Evolutionary conservation across 371 early-diverging fungal genomes (phyloP).

Genomic region (Mortierella sp.): DNA sequence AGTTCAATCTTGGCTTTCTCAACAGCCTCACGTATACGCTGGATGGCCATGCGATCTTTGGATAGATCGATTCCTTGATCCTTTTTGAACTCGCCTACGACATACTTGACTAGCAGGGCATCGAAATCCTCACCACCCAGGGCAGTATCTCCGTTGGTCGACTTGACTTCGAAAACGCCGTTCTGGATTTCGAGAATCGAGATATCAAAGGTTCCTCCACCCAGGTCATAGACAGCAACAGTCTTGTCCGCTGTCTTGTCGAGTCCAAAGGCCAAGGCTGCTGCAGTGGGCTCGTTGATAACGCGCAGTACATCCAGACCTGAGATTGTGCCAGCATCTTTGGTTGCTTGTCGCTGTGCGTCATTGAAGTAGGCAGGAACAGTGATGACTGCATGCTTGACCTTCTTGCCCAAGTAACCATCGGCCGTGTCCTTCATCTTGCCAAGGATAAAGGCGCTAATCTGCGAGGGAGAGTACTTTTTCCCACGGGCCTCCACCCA

Average conservation of each 20-base stretch:
- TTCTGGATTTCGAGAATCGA: conserved; percentile 97
- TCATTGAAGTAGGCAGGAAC: conserved; percentile 94
- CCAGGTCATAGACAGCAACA: conserved; percentile 99
- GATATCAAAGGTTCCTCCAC: conserved; percentile 99
- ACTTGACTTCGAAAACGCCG: conserved; percentile 98
- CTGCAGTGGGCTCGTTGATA: conserved; percentile 99
- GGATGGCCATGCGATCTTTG: conserved; percentile 91
- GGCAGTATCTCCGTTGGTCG: conserved; percentile 97
- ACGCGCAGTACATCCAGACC: conserved; percentile 97
- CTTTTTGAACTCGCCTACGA: conserved; percentile 91
- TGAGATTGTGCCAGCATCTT: conserved; percentile 97
- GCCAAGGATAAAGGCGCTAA: conserved; percentile 92
- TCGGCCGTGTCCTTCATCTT: conserved; percentile 98
- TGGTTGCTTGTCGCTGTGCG: conserved; percentile 99
- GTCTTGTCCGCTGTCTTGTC: conserved; percentile 93
- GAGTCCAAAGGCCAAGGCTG: conserved; percentile 98
- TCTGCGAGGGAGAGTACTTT: conserved; percentile 95
- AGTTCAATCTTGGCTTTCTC: conserved; percentile 99
- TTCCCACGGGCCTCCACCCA: conserved; percentile 96
- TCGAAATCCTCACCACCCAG: conserved; percentile 99
- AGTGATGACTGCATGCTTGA: conserved; percentile 93
- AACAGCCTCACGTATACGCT: conserved; percentile 96
- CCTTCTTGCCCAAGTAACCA: conserved; percentile 84
- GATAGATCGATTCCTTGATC: conserved; percentile 80
- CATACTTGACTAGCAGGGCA: conserved; percentile 82